Evolutionary conservation across 2,329 filamentous ascomycete genomes (phyloP).

Genomic region (Xylaria sp.): DNA sequence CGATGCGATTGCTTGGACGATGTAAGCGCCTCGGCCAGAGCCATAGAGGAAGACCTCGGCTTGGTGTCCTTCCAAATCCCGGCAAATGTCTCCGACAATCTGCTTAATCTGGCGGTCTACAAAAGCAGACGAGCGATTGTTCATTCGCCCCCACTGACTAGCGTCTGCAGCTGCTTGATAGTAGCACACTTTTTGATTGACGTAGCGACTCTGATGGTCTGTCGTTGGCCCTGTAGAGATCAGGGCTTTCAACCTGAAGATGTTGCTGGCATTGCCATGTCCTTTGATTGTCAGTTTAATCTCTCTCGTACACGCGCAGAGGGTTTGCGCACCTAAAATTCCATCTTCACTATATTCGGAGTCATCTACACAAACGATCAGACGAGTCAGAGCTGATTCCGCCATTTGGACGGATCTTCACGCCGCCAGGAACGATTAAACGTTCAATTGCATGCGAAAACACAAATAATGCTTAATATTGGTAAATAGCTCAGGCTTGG

Average conservation of each 20-base stretch:
- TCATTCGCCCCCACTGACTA: conserved; percentile 4
- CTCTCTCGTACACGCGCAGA: too few species aligned
- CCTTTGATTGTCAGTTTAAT: conserved; percentile 22
- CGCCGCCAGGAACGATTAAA: too few species aligned
- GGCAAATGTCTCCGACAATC: conserved; percentile 27
- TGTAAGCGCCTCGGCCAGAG: conserved; percentile 25
- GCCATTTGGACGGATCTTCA: too few species aligned
- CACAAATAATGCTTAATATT: too few species aligned
- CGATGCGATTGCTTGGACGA: conserved; percentile 27
- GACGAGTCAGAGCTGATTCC: not conserved
- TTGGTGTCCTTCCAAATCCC: not conserved
- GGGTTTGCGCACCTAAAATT: too few species aligned
- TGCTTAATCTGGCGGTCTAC: conserved; percentile 30
- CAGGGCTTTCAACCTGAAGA: conserved; percentile 24
- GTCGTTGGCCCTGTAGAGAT: conserved; percentile 11
- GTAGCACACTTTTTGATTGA: conserved; percentile 24
- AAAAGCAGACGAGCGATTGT: conserved; percentile 8
- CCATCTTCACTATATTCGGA: conserved; percentile 24
- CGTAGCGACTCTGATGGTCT: conserved; percentile 17
- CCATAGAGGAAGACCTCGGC: conserved; percentile 29
- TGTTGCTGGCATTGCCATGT: conserved; percentile 26
- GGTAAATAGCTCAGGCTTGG: too few species aligned
- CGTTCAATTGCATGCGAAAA: too few species aligned
- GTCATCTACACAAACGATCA: conserved; percentile 32
- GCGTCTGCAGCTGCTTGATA: conserved; percentile 15